Percentiles rank a stretch among this genome's conserved stretches.
Conservation (phyloP, 805 yeast genomes). For the Candida ponderosae region DNA sequence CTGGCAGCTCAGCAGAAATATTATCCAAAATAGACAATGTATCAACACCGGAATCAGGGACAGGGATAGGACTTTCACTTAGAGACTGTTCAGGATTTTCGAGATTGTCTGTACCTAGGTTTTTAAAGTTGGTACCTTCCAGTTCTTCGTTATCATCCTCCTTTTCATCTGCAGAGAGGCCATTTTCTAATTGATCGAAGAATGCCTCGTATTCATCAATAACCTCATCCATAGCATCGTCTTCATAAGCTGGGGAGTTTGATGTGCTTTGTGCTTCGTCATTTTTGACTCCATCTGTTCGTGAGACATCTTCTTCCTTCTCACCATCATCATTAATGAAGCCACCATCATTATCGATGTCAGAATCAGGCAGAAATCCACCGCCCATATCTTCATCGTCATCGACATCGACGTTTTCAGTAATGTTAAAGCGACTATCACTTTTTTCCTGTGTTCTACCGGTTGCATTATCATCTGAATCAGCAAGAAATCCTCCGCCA, state of each 20-base stretch:
- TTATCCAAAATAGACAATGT: too few species aligned
- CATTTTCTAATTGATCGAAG: constrained; percentile 11
- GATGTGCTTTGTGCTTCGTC: too few species aligned
- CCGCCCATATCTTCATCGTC: constrained; percentile 14
- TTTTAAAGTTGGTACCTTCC: background rate
- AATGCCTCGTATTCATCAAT: constrained; percentile 18
- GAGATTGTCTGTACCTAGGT: too few species aligned
- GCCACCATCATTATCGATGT: constrained; percentile 5
- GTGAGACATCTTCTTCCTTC: background rate
- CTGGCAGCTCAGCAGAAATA: too few species aligned
- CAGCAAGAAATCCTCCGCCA: constrained; percentile 5
- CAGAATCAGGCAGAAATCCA: constrained; percentile 17
- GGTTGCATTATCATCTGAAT: constrained; percentile 3
- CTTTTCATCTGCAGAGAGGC: background rate
- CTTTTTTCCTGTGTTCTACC: too few species aligned
- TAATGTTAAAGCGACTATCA: too few species aligned
- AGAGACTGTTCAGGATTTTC: too few species aligned
- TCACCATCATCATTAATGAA: constrained; percentile 5
- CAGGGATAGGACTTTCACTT: too few species aligned
- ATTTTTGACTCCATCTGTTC: too few species aligned
- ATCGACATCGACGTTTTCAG: too few species aligned
- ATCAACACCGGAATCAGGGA: too few species aligned
- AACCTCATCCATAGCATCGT: background rate
- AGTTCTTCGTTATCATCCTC: constrained; percentile 5
- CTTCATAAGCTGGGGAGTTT: constrained; percentile 1